Evolutionary conservation across 495 filamentous ascomycete species (phyloP).

Genomic region (Cercophora newfieldiana): DNA sequence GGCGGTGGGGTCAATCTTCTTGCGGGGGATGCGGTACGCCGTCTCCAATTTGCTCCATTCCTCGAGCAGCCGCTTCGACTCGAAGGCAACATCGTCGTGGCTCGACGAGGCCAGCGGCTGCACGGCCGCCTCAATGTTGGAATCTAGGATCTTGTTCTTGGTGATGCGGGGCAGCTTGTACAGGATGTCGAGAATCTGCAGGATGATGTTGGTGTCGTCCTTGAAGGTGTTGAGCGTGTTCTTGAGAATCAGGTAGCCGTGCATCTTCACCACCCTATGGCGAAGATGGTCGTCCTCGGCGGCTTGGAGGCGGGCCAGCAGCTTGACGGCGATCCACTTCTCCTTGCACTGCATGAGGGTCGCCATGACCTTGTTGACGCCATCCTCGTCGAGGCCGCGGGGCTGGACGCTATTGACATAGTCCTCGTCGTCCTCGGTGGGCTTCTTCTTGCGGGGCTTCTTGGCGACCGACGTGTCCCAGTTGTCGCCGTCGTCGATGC

Average conservation of each 20-base stretch:
- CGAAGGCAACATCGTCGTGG: conserved; percentile 72
- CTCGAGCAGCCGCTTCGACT: conserved; percentile 70
- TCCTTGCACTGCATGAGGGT: conserved; percentile 98
- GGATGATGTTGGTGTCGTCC: conserved; percentile 81
- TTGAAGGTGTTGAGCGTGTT: conserved; percentile 79
- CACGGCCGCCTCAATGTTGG: conserved; percentile 88
- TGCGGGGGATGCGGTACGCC: conserved; percentile 93
- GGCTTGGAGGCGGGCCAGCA: conserved; percentile 85
- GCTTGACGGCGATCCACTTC: conserved; percentile 98
- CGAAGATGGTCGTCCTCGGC: conserved; percentile 85
- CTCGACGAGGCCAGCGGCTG: conserved; percentile 64
- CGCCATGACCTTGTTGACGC: conserved; percentile 96
- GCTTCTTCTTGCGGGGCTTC: conserved; percentile 90
- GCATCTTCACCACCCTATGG: conserved; percentile 90
- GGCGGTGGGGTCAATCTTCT: conserved; percentile 49
- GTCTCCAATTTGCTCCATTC: conserved; percentile 88
- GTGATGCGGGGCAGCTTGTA: conserved; percentile 87
- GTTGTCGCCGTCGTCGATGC: conserved; percentile 87
- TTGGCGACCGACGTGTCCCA: conserved; percentile 90
- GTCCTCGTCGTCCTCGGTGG: conserved; percentile 91
- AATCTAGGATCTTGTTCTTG: conserved; percentile 95
- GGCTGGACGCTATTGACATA: conserved; percentile 90
- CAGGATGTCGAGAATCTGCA: conserved; percentile 89
- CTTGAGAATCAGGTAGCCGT: conserved; percentile 94
- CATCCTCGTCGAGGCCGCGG: conserved; percentile 79